phyloP scores from a whole-genome alignment of 2,329 filamentous ascomycete species.

The Sporothrix dimorphospora region DNA sequence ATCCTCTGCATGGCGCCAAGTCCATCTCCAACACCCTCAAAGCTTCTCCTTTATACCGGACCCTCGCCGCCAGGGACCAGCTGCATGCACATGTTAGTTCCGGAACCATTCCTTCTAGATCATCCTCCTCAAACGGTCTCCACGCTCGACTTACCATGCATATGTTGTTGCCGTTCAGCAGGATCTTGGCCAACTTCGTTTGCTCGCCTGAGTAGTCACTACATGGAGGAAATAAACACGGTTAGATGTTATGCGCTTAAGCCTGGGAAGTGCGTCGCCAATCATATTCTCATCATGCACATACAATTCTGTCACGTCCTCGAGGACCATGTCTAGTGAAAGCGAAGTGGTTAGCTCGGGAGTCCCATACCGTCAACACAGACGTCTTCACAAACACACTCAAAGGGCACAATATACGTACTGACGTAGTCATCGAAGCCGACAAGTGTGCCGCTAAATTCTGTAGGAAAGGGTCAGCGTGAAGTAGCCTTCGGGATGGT shows the following conservation, averaged over 20 bases:
- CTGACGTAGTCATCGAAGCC: constrained; percentile 99
- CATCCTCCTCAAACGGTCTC: no score
- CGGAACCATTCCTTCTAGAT: neutral
- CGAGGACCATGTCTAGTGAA: constrained; percentile 89
- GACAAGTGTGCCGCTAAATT: constrained; percentile 91
- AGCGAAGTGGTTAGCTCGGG: constrained; percentile 30
- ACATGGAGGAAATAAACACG: neutral
- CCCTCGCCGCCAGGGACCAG: constrained; percentile 78
- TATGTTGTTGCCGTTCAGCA: constrained; percentile 97
- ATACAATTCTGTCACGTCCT: constrained; percentile 96
- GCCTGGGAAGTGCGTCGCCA: no score
- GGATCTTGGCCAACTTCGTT: constrained; percentile 88
- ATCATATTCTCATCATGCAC: constrained; percentile 37
- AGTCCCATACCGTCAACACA: neutral
- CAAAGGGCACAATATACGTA: constrained; percentile 59
- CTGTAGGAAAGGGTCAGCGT: constrained; percentile 50
- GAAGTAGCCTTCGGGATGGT: neutral
- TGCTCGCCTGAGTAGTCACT: constrained; percentile 91
- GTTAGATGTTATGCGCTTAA: no score
- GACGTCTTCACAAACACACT: neutral
- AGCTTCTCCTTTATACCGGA: constrained; percentile 47
- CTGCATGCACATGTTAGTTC: constrained; percentile 45
- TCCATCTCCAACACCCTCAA: neutral
- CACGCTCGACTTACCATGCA: constrained; percentile 77
- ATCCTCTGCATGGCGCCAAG: neutral